phyloP scores from a whole-genome alignment of 306 rosid genomes.

The Geum urbanum region DNA sequence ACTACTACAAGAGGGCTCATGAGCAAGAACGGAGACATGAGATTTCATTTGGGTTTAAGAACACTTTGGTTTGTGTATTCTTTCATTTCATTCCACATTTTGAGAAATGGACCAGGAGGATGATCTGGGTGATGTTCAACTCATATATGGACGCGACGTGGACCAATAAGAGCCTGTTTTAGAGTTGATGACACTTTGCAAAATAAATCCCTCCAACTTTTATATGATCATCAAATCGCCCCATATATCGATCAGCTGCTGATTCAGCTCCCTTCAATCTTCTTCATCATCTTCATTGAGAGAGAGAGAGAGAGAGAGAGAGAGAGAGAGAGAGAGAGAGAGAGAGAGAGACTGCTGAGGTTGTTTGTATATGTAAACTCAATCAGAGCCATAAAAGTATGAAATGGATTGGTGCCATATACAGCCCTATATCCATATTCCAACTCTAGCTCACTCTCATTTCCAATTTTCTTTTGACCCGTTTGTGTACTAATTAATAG shows the following conservation, averaged over 20 bases:
- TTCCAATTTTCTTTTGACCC: slow-evolving; percentile 24
- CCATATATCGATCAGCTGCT: neutral
- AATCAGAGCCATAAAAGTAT: slow-evolving; percentile 32
- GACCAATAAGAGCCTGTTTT: slow-evolving; percentile 28
- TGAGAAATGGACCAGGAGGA: slow-evolving; percentile 27
- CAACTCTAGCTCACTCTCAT: neutral
- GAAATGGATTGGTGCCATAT: slow-evolving; percentile 29
- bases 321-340: too few relatives aligned
- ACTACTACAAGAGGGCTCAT: neutral
- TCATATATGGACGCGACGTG: slow-evolving; percentile 46
- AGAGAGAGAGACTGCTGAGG: neutral
- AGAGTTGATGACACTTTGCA: slow-evolving; percentile 28
- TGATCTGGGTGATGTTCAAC: too few relatives aligned
- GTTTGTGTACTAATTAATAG: slow-evolving; percentile 21
- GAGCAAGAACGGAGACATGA: slow-evolving; percentile 3
- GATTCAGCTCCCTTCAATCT: slow-evolving; percentile 8
- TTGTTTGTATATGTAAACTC: slow-evolving; percentile 34
- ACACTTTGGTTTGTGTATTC: neutral
- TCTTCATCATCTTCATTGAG: neutral
- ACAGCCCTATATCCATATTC: neutral
- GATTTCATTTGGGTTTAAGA: slow-evolving; percentile 18
- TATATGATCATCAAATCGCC: neutral
- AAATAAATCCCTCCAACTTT: slow-evolving; percentile 19
- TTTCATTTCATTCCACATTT: slow-evolving; percentile 29
- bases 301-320: slow-evolving; percentile 11